phyloP scores from a whole-genome alignment of 805 yeast genomes.

The Cyberlindnera misumaiensis region DNA sequence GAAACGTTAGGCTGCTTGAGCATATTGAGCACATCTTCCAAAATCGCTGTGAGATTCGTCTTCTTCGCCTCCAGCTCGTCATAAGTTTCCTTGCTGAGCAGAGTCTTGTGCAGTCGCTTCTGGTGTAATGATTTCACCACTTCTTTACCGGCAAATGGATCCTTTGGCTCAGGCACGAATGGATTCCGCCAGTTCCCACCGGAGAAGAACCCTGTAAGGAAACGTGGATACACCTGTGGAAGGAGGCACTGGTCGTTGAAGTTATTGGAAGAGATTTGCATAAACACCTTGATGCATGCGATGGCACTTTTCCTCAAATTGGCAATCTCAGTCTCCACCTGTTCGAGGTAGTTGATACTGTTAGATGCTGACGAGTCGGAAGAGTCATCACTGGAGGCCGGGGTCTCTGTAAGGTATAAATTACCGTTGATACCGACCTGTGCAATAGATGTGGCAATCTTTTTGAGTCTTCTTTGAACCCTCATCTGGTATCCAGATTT shows the following conservation, averaged over 20 bases:
- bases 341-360: constrained; percentile 25
- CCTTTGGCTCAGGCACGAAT: constrained; percentile 37
- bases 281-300: constrained; percentile 24
- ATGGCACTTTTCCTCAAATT: constrained; percentile 27
- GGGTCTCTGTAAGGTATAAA: constrained; percentile 38
- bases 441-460: constrained; percentile 47
- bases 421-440: constrained; percentile 61
- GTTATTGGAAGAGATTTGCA: constrained; percentile 25
- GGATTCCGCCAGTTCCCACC: constrained; percentile 82
- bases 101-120: constrained; percentile 31
- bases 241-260: constrained; percentile 21
- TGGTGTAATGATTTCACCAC: constrained; percentile 17
- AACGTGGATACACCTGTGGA: constrained; percentile 68
- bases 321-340: constrained; percentile 34
- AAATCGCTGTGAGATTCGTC: constrained; percentile 31
- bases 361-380: constrained; percentile 3
- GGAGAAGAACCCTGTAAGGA: constrained; percentile 55
- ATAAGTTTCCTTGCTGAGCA: constrained; percentile 45
- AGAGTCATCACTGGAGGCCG: constrained; percentile 1
- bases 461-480: constrained; percentile 43
- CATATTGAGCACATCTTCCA: constrained; percentile 36
- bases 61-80: constrained; percentile 30
- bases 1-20: constrained; percentile 33
- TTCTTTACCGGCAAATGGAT: constrained; percentile 24
- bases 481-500: constrained; percentile 39